Percentiles rank a stretch among this genome's conserved stretches.
These are phyloP conservation scores for Sutorius australiensis DNA, from an alignment of 768 basidiomycete species.

Conservation along the genomic window DNA sequence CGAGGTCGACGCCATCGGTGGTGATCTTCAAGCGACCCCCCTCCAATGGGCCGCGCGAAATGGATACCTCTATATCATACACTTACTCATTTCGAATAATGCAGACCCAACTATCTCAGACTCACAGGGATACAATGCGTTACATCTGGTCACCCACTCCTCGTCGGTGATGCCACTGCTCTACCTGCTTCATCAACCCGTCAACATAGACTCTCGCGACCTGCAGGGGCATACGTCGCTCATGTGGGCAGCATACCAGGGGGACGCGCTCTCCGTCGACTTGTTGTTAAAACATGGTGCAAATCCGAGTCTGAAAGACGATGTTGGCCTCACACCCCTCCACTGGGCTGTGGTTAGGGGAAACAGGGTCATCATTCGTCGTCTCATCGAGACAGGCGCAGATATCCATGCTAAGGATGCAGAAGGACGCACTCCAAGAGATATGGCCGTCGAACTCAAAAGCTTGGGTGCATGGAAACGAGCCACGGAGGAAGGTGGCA, in stretches of 20 bases:
- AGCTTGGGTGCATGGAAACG: constrained; percentile 86
- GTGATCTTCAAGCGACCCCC: constrained; percentile 91
- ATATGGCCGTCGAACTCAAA: constrained; percentile 94
- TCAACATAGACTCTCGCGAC: constrained; percentile 88
- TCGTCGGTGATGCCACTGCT: constrained; percentile 92
- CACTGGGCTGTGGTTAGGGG: constrained; percentile 99
- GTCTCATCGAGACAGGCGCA: constrained; percentile 81
- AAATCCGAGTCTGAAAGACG: constrained; percentile 70
- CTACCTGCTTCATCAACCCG: constrained; percentile 88
- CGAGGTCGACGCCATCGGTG: constrained; percentile 90
- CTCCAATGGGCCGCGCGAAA: constrained; percentile 98
- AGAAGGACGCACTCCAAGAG: constrained; percentile 82
- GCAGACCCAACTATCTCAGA: constrained; percentile 92
- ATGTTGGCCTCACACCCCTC: constrained; percentile 79
- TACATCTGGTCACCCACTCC: constrained; percentile 94
- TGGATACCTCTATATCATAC: constrained; percentile 93
- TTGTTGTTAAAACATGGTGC: constrained; percentile 86
- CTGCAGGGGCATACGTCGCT: constrained; percentile 89
- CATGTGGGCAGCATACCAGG: constrained; percentile 99
- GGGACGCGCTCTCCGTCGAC: constrained; percentile 93
- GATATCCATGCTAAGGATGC: constrained; percentile 78
- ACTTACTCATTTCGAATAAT: constrained; percentile 82
- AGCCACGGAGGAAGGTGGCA: constrained; percentile 83
- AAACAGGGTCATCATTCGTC: constrained; percentile 81
- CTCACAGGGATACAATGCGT: constrained; percentile 92